These are phyloP conservation scores for Isabelozyma heimii DNA, from an alignment of 805 yeast species.

Conservation along the genomic window DNA sequence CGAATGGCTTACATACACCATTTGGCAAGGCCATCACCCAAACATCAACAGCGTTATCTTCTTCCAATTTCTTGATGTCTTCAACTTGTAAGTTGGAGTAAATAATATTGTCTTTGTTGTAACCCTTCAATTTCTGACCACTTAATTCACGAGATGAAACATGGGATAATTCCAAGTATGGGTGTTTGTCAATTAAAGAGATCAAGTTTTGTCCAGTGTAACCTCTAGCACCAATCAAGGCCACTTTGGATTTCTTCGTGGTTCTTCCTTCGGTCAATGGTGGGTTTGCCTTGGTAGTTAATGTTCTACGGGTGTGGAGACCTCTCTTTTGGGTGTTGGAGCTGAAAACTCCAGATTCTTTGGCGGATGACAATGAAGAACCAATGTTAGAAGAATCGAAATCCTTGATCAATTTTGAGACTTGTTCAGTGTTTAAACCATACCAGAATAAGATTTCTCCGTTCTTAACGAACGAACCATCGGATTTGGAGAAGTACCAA, in stretches of 20 bases:
- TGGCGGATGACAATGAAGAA: constrained; percentile 34
- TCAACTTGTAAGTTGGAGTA: constrained; percentile 87
- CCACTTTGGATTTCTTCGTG: constrained; percentile 67
- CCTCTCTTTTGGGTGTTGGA: constrained; percentile 50
- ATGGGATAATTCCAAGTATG: constrained; percentile 81
- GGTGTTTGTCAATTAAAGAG: constrained; percentile 81
- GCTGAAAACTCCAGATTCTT: constrained; percentile 47
- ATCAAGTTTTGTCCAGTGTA: constrained; percentile 94
- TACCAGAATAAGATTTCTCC: constrained; percentile 95
- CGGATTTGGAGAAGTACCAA: constrained; percentile 90
- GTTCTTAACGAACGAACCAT: constrained; percentile 87
- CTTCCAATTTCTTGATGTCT: constrained; percentile 78
- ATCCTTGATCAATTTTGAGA: constrained; percentile 59
- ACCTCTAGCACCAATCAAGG: constrained; percentile 98
- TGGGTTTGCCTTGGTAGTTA: constrained; percentile 62
- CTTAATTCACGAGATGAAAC: constrained; percentile 94
- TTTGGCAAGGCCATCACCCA: constrained; percentile 99
- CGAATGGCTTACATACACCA: constrained; percentile 91
- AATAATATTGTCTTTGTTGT: constrained; percentile 73
- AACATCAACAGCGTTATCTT: constrained; percentile 75
- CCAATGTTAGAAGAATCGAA: constrained; percentile 35
- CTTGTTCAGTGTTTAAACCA: constrained; percentile 70
- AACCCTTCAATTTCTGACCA: constrained; percentile 85
- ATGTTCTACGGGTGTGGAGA: constrained; percentile 36
- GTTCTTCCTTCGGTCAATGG: constrained; percentile 67